Base-by-base conservation (phyloP, 345 rosid species). In the Physaria fendleri region DNA sequence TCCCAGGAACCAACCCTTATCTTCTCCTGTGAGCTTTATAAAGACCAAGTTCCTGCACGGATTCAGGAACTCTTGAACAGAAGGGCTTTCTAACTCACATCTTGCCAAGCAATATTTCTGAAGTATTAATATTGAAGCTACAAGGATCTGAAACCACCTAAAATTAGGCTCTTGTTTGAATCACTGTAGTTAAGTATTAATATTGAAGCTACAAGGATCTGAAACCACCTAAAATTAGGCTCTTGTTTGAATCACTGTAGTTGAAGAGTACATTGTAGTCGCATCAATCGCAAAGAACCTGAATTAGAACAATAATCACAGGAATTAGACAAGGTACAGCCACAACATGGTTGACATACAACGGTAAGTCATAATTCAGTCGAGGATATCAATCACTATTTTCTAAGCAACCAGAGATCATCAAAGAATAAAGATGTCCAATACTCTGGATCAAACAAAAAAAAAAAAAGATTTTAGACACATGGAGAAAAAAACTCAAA, bases 11-110 rank as follows among this genome's bases (percentile, higher is more conserved):
- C 62, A 61, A 53, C 57, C 37, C 7, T 43, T 44, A 61, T 55
- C 68, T 54, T 60, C 51, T 30, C 49, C 74, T 38, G 62, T 69
- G 73, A 28, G 62, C 39, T 62, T 55, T 23, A 9, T n/a, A 16
- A 37, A 30, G 5, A 46, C 52, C 45, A 69, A 69, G 74, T 69
- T 55, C 74, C 74, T 55, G 74, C 53, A 47, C 74, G 64, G 74
- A 56, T 62, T 68, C 74, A 69, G 74, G 74, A 69, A 69, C 74
- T 62, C 39, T 40, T 33, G 8, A 56, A 62, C 50, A 18, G 52
- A 43, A 53, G 50, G 23, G 53, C 38, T 5, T 32, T 47, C 25
- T 69, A 61, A 69, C 49, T 69, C 46, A 69, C 74, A 69, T 69
- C 69, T 55, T 62, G 69, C 52, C 74, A 23, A 30, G 2, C 22